Evolutionary conservation across 306 rosid genomes (phyloP).

Genomic region (Lotus japonicus): DNA sequence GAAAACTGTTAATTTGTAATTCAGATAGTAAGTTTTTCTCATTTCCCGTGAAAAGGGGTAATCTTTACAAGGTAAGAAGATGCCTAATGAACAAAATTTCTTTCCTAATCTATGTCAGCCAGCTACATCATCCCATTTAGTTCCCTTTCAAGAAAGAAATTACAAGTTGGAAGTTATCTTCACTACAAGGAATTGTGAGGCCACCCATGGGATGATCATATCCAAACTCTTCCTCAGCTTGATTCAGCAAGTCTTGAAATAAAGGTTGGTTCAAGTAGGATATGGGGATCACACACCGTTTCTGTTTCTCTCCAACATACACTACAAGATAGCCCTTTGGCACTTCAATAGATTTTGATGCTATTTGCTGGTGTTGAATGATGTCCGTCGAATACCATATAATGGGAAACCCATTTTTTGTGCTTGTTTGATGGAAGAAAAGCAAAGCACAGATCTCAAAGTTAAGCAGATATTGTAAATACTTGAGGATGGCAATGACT

Average conservation of each 20-base stretch:
- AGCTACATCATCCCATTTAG: background rate
- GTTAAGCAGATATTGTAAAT: background rate
- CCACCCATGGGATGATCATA: slow-evolving; percentile 32
- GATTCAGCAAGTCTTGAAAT: slow-evolving; percentile 29
- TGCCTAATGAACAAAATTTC: background rate
- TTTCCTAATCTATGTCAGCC: background rate
- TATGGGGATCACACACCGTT: slow-evolving; percentile 23
- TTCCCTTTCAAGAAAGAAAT: slow-evolving; percentile 4
- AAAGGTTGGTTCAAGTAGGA: slow-evolving; percentile 29
- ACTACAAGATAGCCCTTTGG: slow-evolving; percentile 33
- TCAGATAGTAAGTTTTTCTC: background rate
- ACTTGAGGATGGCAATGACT: background rate
- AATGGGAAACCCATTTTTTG: slow-evolving; percentile 25
- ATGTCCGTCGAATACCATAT: background rate
- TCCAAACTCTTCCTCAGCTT: slow-evolving; percentile 34
- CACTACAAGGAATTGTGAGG: slow-evolving; percentile 16
- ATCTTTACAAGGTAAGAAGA: background rate
- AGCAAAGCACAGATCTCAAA: too few relatives aligned
- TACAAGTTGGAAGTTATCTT: slow-evolving; percentile 2
- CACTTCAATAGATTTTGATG: slow-evolving; percentile 7
- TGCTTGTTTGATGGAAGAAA: too few relatives aligned
- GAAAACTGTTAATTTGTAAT: background rate
- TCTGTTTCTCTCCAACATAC: slow-evolving; percentile 31
- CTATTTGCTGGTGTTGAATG: background rate
- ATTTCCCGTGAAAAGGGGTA: background rate